phyloP scores from a whole-genome alignment of 257 asterid genomes.

The Thymus mandschuricus region DNA sequence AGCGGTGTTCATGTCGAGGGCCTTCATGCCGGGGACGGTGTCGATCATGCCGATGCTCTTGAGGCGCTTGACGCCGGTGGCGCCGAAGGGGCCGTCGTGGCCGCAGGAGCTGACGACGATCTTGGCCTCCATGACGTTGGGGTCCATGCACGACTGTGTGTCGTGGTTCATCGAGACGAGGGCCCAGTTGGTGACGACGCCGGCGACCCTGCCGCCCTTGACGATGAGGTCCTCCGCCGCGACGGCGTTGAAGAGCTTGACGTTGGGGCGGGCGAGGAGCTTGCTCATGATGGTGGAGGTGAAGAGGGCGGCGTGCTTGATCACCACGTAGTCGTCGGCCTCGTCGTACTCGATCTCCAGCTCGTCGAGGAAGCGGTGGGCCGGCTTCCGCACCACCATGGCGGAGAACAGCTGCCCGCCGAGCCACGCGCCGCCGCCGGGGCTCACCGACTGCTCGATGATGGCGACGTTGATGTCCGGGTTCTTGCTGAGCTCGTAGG shows the following conservation, averaged over 20 bases:
- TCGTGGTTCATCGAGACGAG: constrained; percentile 88
- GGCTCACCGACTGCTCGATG: constrained; percentile 87
- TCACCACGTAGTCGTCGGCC: constrained; percentile 81
- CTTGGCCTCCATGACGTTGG: constrained; percentile 88
- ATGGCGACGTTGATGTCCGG: constrained; percentile 72
- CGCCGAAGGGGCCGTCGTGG: constrained; percentile 96
- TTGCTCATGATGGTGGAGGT: constrained; percentile 95
- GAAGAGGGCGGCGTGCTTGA: constrained; percentile 90
- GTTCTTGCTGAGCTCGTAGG: constrained; percentile 81
- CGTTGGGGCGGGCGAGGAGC: constrained; percentile 82
- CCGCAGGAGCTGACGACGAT: constrained; percentile 93
- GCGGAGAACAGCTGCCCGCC: constrained; percentile 97
- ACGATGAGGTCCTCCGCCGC: constrained; percentile 96
- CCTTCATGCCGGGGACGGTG: constrained; percentile 90
- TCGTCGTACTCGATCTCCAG: constrained; percentile 78
- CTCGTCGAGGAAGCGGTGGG: constrained; percentile 81
- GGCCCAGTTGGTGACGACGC: constrained; percentile 95
- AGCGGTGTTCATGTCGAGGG: constrained; percentile 90
- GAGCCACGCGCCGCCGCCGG: constrained; percentile 96
- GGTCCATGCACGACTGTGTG: constrained; percentile 97
- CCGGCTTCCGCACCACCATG: constrained; percentile 90
- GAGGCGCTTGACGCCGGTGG: constrained; percentile 89
- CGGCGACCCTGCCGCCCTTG: constrained; percentile 70
- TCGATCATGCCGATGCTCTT: constrained; percentile 92
- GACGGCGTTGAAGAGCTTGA: constrained; percentile 87